These are phyloP conservation scores for Naganishia cerealis DNA, from an alignment of 1,284 basidiomycete genomes.

Conservation along the genomic window DNA sequence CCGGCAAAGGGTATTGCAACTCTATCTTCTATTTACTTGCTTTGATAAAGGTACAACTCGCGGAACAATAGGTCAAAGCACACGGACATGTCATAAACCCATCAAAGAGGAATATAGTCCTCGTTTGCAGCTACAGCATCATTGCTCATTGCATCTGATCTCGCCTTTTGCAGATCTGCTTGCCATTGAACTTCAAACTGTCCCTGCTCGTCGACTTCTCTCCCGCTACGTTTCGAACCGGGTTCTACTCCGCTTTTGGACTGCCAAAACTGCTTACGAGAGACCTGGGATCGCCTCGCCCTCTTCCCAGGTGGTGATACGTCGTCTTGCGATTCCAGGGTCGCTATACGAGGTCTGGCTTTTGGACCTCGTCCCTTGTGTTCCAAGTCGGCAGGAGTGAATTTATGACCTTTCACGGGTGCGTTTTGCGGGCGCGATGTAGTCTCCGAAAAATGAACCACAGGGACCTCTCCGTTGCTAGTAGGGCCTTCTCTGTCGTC, in stretches of 20 bases:
- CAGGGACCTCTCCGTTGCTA: slow-evolving; percentile 14
- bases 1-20: neutral
- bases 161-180: neutral
- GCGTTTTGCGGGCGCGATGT: slow-evolving; percentile 6
- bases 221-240: neutral
- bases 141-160: neutral
- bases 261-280: slow-evolving; percentile 23
- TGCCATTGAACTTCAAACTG: slow-evolving; percentile 17
- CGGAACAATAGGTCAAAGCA: neutral
- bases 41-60: neutral
- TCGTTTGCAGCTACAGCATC: slow-evolving; percentile 22
- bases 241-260: slow-evolving; percentile 22
- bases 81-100: neutral
- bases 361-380: neutral
- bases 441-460: slow-evolving; percentile 21
- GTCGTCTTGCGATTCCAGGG: neutral
- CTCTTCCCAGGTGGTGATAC: slow-evolving; percentile 14
- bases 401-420: neutral
- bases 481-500: neutral
- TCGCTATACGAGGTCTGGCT: neutral
- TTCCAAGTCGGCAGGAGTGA: neutral
- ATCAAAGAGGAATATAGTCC: slow-evolving; percentile 19
- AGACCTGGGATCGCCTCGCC: slow-evolving; percentile 2
- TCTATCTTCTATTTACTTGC: neutral
- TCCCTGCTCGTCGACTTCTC: neutral